These are phyloP conservation scores for Pseudogymnoascus sp. DNA, from an alignment of 2,329 filamentous ascomycete genomes.

Conservation along the genomic window DNA sequence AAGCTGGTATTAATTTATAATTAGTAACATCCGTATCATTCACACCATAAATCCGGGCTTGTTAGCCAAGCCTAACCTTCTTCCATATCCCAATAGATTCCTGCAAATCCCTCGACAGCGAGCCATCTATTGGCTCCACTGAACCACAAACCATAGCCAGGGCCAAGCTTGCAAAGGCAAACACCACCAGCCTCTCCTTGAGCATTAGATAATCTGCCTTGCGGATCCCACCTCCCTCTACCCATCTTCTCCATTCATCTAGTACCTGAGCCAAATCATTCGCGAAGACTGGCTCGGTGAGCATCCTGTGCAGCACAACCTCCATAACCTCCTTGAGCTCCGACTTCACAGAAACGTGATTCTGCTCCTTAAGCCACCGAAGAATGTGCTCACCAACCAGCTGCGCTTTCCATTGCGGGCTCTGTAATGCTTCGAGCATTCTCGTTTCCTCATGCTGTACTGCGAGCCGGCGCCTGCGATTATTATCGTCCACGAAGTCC, in stretches of 20 bases:
- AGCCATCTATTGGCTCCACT: slow-evolving; percentile 39
- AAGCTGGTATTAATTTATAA: neutral
- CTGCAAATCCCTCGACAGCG: slow-evolving; percentile 45
- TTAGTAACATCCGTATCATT: neutral
- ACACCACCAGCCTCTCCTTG: slow-evolving; percentile 33
- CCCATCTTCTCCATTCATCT: slow-evolving; percentile 48
- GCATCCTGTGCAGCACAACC: slow-evolving; percentile 44
- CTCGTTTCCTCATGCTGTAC: slow-evolving; percentile 40
- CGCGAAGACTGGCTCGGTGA: slow-evolving; percentile 41
- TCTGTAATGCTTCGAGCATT: slow-evolving; percentile 44
- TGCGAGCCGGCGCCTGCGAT: slow-evolving; percentile 34
- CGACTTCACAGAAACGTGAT: slow-evolving; percentile 22
- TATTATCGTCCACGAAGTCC: slow-evolving; percentile 41
- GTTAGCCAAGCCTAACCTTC: slow-evolving; percentile 43
- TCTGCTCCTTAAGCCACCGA: slow-evolving; percentile 36
- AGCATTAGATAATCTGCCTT: slow-evolving; percentile 37
- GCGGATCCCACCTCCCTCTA: slow-evolving; percentile 48
- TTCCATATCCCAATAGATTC: slow-evolving; percentile 49
- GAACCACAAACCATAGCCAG: slow-evolving; percentile 43
- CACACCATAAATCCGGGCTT: neutral
- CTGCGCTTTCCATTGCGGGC: slow-evolving; percentile 44
- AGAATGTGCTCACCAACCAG: slow-evolving; percentile 40
- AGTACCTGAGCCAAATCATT: slow-evolving; percentile 37
- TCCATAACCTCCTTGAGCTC: slow-evolving; percentile 38
- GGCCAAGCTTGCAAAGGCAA: slow-evolving; percentile 43